Percentiles rank a stretch among this genome's conserved stretches.
These are phyloP conservation scores for Allodekkera sacchari DNA, from an alignment of 805 yeast species.

Conservation along the genomic window DNA sequence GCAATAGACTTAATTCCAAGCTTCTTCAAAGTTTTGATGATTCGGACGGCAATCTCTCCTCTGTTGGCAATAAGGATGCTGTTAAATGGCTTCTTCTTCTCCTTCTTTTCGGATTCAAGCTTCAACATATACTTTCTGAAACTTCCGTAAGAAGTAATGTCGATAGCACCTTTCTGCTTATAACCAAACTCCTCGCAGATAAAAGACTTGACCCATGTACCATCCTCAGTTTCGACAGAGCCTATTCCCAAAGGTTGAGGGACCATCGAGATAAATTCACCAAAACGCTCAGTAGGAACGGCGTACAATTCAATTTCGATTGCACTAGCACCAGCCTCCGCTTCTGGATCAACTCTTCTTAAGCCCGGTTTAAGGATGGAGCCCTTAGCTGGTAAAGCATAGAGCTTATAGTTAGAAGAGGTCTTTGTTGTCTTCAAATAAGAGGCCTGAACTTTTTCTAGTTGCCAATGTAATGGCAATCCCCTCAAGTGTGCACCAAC, in stretches of 20 bases:
- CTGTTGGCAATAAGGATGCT: slow-evolving; percentile 92
- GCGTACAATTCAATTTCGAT: slow-evolving; percentile 79
- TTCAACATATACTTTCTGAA: slow-evolving; percentile 60
- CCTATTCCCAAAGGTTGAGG: slow-evolving; percentile 97
- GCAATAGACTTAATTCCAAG: slow-evolving; percentile 75
- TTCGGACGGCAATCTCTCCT: slow-evolving; percentile 96
- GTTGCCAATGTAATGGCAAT: slow-evolving; percentile 89
- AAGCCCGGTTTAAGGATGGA: slow-evolving; percentile 78
- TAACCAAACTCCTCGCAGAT: slow-evolving; percentile 92
- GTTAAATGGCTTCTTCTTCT: slow-evolving; percentile 53
- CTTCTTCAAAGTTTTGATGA: slow-evolving; percentile 79
- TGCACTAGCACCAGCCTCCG: slow-evolving; percentile 36
- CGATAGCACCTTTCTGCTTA: slow-evolving; percentile 58
- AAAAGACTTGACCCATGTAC: slow-evolving; percentile 84
- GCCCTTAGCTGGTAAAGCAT: slow-evolving; percentile 62
- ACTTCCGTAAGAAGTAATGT: slow-evolving; percentile 83
- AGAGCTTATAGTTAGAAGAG: slow-evolving; percentile 61
- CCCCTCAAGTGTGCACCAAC: slow-evolving; percentile 95
- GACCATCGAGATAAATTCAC: slow-evolving; percentile 77
- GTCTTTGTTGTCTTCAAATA: slow-evolving; percentile 62
- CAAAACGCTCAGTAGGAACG: slow-evolving; percentile 70
- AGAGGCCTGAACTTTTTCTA: slow-evolving; percentile 73
- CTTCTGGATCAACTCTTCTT: slow-evolving; percentile 45
- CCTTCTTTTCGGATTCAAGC: slow-evolving; percentile 15
- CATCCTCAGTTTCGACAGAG: slow-evolving; percentile 72